Base-by-base conservation (phyloP, 768 basidiomycete genomes). In the Gautieria morchelliformis region DNA sequence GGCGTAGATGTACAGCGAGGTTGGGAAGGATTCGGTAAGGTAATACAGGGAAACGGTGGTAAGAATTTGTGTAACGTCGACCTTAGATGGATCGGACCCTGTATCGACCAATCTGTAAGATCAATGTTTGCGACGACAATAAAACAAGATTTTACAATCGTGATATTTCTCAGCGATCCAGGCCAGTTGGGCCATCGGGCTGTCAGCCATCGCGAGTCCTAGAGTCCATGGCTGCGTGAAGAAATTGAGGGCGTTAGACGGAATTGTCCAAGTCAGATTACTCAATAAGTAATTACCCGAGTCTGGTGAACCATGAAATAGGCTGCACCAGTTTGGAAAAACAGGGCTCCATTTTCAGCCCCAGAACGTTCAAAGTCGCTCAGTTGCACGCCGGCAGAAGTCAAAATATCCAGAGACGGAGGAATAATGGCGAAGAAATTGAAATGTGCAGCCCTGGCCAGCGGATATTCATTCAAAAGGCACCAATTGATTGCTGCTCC, bases 141-240 rank as follows among this genome's bases (percentile, higher is more conserved):
- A n/a, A 53, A 20, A 37, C 12, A 45, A 32, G 50, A 32, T 54
- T 52, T 17, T n/a, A 63, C 64, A 62, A 7, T 33, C 52, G 27
- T 52, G 51, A 52, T 61, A 61, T 27, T 62, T 58, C 30, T 62
- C 62, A 17, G 65, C 67, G 0, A 69, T 61, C 61, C 62, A 68
- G 17, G 65, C 58, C 4, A 68, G 62, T 19, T 62, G 58, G 15
- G 63, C 67, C n/a, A 68, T 51, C 0, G 67, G 67, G 37, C 61
- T 65, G 57, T 67, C 66, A 45, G 59, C 52, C 22, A 68, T 52
- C 8, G 65, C 66, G 32, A 64, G 61, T 17, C 67, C 66, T 32
- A 68, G 61, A 32, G 66, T 63, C 20, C 61, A 59, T 27, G 66
- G 66, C 58, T 66, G 51, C 8, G n/a, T 20, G 17, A 50, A 53